Conservation (phyloP, 768 basidiomycete species). For the Trichaptum fuscoviolaceum region DNA sequence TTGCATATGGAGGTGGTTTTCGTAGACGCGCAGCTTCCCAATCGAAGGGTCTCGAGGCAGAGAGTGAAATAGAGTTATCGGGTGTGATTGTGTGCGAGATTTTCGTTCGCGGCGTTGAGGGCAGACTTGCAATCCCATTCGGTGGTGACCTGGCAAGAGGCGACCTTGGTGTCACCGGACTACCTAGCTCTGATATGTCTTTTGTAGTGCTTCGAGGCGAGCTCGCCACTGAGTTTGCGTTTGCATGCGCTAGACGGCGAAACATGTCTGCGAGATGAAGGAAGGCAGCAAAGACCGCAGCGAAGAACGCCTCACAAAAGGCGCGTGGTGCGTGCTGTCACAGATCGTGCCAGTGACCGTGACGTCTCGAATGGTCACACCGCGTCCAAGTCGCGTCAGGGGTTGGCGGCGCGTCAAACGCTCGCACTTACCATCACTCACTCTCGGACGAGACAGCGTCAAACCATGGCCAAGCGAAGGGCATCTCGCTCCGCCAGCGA, state of each 20-base stretch:
- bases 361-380: not conserved
- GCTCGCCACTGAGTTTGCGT: not conserved
- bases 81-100: conserved; percentile 47
- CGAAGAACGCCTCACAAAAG: not conserved
- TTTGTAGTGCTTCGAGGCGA: not conserved
- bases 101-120: conserved; percentile 41
- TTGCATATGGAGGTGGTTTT: conserved; percentile 67
- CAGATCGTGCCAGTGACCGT: not conserved
- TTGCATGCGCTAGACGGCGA: not conserved
- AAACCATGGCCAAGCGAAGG: not conserved
- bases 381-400: not conserved
- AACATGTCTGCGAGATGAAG: not conserved
- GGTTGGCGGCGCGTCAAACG: not conserved
- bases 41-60: conserved; percentile 75
- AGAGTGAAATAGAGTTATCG: conserved; percentile 64
- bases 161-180: not conserved
- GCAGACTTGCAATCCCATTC: conserved; percentile 24
- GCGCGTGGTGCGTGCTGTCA: not conserved
- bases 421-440: not conserved
- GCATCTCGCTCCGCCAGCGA: conserved; percentile 33
- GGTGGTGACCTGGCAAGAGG: conserved; percentile 21
- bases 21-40: conserved; percentile 79
- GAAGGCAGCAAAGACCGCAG: not conserved
- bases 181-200: not conserved
- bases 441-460: not conserved